Percentiles rank a stretch among this genome's conserved stretches.
These are phyloP conservation scores for Podospora australis DNA, from an alignment of 495 filamentous ascomycete genomes.

Conservation along the genomic window DNA sequence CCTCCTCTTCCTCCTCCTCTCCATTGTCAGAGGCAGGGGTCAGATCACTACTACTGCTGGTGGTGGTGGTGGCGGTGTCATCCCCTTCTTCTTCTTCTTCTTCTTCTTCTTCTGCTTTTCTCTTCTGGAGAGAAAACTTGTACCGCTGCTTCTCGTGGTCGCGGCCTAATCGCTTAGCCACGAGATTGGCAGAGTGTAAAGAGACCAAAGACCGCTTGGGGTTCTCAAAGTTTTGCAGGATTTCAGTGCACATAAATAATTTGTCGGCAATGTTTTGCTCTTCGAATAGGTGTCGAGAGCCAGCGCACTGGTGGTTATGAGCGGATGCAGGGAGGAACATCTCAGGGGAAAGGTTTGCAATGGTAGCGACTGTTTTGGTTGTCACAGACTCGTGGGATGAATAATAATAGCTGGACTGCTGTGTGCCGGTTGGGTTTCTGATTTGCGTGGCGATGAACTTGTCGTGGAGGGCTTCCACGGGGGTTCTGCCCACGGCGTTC, in stretches of 20 bases:
- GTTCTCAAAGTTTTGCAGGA: conserved; percentile 13
- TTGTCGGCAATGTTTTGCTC: conserved; percentile 12
- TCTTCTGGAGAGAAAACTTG: conserved; percentile 2
- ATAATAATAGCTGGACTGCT: not conserved
- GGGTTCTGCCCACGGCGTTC: conserved; percentile 64
- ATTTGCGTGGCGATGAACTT: conserved; percentile 31
- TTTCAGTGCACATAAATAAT: conserved; percentile 30
- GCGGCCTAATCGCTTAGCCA: conserved; percentile 55
- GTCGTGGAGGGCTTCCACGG: conserved; percentile 57
- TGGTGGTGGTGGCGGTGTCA: no score
- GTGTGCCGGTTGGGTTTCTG: not conserved
- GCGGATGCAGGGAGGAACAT: not conserved
- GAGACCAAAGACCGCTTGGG: conserved; percentile 57
- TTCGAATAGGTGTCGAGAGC: no score
- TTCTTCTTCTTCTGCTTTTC: not conserved
- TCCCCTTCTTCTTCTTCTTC: not conserved
- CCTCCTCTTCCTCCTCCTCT: no score
- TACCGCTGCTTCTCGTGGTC: conserved; percentile 19
- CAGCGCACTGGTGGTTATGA: not conserved
- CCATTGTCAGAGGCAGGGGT: no score
- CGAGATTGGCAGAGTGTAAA: conserved; percentile 65
- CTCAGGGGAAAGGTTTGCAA: no score
- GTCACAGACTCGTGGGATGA: not conserved
- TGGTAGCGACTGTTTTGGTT: no score
- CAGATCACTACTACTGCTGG: no score